Base-by-base conservation (phyloP, 208 protist species). In the Acanthamoeba triangularis region DNA sequence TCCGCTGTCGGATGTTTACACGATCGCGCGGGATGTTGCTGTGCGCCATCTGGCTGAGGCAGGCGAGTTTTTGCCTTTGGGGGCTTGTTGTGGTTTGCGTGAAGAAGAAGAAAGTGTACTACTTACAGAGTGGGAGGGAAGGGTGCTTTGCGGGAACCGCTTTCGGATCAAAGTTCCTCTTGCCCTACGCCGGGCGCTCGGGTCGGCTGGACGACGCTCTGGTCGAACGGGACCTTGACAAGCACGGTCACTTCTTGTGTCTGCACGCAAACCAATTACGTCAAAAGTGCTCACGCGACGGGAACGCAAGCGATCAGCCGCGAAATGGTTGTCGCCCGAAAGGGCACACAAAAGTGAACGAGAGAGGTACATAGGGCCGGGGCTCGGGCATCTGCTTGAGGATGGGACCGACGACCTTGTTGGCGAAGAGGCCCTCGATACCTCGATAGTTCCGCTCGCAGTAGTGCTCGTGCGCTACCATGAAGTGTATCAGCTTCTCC, bases 401-500 rank as follows among this genome's bases (percentile, higher is more conserved):
- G 49, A 90, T 90, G 49, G 80, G 80, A 30, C 80, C 52, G 28
- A 90, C 80, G 18, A 90, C 49, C 49, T 90, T 90, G 25, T 5
- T 33, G 80, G 25, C 33, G 80, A 90, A 90, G 80, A 90, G 80
- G 23, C 80, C 52, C 80, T 90, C 80, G 52, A 90, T 90, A 28
- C 80, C 80, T 8, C 80, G 80, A 52, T 90, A 90, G 49, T 90
- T 90, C 25, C 80, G 10, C 30, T 90, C 80, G 80, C 80, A 90
- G 80, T 90, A 90, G 30, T 90, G 44, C 30, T 90, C 80, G 35
- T 90, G 52, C 25, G 35, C 49, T 2, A 90, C 80, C 52, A 65
- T 90, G 80, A 65, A 90, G 52, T 90, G 80, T n/a, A 90, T 59
- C 49, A 90, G 49, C 80, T 90, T 90, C 49, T 90, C 80, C n/a